Conservation (phyloP, 345 rosid species). For the Eucalyptus sp. region DNA sequence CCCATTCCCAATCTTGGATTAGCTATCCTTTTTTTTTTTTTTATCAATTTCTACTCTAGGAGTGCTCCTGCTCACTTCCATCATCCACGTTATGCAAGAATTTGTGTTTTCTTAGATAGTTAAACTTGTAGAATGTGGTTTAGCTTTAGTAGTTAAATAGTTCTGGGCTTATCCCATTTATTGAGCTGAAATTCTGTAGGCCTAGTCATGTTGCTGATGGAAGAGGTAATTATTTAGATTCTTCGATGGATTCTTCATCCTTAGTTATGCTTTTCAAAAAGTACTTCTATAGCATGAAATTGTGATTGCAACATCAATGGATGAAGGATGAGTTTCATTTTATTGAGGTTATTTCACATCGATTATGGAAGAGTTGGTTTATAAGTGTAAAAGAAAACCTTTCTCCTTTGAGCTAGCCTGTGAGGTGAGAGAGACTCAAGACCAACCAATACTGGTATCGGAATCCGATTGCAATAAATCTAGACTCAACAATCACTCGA, state of each 20-base stretch:
- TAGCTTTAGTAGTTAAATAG: not conserved
- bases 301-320: not conserved
- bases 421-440: too few relatives aligned
- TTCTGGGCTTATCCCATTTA: not conserved
- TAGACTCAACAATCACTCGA: too few relatives aligned
- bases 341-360: accelerated
- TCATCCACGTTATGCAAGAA: not conserved
- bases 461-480: too few relatives aligned
- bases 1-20: not conserved
- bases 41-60: too few relatives aligned
- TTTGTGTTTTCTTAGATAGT: not conserved
- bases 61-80: not conserved
- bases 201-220: not conserved
- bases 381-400: too few relatives aligned
- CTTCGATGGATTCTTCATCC: not conserved
- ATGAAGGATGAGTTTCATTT: not conserved
- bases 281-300: too few relatives aligned
- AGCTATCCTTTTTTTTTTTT: not conserved
- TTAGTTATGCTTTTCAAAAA: not conserved
- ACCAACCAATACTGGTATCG: too few relatives aligned
- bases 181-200: not conserved
- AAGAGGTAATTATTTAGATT: not conserved
- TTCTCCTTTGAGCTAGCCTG: too few relatives aligned
- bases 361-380: too few relatives aligned
- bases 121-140: not conserved